These are phyloP conservation scores for Ascochyta pisi DNA, from an alignment of 2,329 filamentous ascomycete species.

Conservation along the genomic window DNA sequence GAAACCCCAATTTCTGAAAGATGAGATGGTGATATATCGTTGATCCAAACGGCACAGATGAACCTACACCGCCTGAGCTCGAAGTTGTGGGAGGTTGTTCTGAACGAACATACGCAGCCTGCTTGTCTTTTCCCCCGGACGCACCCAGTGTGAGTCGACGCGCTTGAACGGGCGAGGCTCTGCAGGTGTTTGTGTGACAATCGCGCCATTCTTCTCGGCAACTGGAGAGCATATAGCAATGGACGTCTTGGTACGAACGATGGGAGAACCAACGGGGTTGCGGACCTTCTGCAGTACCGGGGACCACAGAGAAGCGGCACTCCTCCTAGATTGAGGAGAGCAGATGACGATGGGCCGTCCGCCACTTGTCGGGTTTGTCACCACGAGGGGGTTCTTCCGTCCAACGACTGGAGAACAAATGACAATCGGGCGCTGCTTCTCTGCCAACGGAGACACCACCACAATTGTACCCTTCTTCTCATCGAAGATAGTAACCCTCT, in stretches of 20 bases:
- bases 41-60: not conserved
- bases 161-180: conserved; percentile 18
- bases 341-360: conserved; percentile 32
- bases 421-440: conserved; percentile 32
- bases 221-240: conserved; percentile 26
- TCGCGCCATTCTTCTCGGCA: conserved; percentile 18
- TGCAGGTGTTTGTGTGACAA: conserved; percentile 17
- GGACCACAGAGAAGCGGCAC: conserved; percentile 20
- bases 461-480: conserved; percentile 31
- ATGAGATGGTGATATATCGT: not conserved
- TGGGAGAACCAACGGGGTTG: conserved; percentile 30
- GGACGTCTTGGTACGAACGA: conserved; percentile 30
- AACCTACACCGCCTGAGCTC: conserved; percentile 10
- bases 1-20: not conserved
- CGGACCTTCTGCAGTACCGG: conserved; percentile 29
- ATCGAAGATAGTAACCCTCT: conserved; percentile 31
- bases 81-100: conserved; percentile 9
- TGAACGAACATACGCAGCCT: conserved; percentile 15
- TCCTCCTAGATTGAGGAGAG: conserved; percentile 27
- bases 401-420: conserved; percentile 35
- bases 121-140: conserved; percentile 25
- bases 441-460: conserved; percentile 29
- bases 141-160: conserved; percentile 30
- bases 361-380: conserved; percentile 26
- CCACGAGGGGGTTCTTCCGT: conserved; percentile 30